Conservation (phyloP, 2,329 filamentous ascomycete species). For the Diaporthe citrichinensis region DNA sequence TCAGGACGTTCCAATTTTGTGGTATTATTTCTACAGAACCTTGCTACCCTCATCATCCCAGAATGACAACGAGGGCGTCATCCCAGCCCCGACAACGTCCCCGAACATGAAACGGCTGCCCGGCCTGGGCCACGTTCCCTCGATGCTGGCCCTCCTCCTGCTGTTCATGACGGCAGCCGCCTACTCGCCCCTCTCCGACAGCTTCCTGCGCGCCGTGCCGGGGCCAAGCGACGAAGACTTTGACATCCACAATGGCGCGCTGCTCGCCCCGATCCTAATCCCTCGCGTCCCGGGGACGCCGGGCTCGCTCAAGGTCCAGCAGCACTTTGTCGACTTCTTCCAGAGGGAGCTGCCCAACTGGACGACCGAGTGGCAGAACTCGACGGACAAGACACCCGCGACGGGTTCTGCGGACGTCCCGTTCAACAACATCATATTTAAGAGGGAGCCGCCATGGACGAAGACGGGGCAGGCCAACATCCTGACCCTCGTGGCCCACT, state of each 20-base stretch:
- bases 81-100: constrained; percentile 31
- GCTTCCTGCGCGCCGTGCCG: constrained; percentile 79
- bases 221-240: constrained; percentile 80
- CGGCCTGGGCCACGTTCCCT: constrained; percentile 42
- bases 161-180: constrained; percentile 49
- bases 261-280: constrained; percentile 89
- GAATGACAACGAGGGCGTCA: constrained; percentile 35
- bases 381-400: constrained; percentile 85
- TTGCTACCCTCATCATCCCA: background rate
- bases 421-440: constrained; percentile 89
- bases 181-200: constrained; percentile 77
- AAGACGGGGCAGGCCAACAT: constrained; percentile 81
- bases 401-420: constrained; percentile 80
- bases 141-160: constrained; percentile 42
- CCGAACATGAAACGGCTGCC: constrained; percentile 38
- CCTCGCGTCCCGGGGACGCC: constrained; percentile 90
- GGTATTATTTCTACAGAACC: no score
- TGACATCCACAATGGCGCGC: constrained; percentile 79
- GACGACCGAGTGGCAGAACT: constrained; percentile 89
- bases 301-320: constrained; percentile 79
- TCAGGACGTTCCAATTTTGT: background rate
- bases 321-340: constrained; percentile 91
- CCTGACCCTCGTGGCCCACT: constrained; percentile 92
- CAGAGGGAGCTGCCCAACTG: constrained; percentile 80
- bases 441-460: constrained; percentile 89